Base-by-base conservation (phyloP, 306 rosid genomes). In the Calophaca sinica region DNA sequence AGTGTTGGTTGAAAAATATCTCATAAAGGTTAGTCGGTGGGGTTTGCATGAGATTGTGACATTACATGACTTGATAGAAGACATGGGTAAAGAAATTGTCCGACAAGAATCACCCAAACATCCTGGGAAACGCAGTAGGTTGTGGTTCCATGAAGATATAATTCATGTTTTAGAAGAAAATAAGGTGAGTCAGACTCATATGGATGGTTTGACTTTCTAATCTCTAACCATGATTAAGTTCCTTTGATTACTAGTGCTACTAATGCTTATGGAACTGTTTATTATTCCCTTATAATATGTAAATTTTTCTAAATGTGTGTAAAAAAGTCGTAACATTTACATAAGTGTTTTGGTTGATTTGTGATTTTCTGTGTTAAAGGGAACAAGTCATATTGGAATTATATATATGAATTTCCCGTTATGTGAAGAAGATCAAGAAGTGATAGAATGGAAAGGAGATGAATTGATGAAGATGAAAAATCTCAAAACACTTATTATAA, bases 101-200 rank as follows among this genome's bases (percentile, higher is more conserved):
- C 13, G 70, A 49, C 50, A 10, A 4, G 42, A 74, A 62, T 74
- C 79, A 50, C 52, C 41, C 1, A 6, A 48, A 14, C 7, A 9
- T 2, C 71, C 11, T 36, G 79, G 15, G 12, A 20, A 50, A 8
- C 53, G 63, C 1, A 74, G 63, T 38, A 62, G 79, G 63, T 74
- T 74, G 12, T 74, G 72, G 72, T 12, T 12, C 1, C 14, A 0
- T 0, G 2, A 74, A 3, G 79, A 62, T 51, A 15, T 69, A 33
- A 0, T 51, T 69, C 15, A 69, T 0, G 49, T 69, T 9, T 51
- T 69, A 8, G 6, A 50, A 41, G 5, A 49, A 3, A 41, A 78
- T 38, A 14, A 0, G 39, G 75, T 77, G 0, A 33, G 77, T 78
- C 9, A 33, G 48, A 5, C 2, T 35, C 0, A 31, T 73, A 29